phyloP scores from a whole-genome alignment of 306 rosid species.

The Psophocarpus tetragonolobus region DNA sequence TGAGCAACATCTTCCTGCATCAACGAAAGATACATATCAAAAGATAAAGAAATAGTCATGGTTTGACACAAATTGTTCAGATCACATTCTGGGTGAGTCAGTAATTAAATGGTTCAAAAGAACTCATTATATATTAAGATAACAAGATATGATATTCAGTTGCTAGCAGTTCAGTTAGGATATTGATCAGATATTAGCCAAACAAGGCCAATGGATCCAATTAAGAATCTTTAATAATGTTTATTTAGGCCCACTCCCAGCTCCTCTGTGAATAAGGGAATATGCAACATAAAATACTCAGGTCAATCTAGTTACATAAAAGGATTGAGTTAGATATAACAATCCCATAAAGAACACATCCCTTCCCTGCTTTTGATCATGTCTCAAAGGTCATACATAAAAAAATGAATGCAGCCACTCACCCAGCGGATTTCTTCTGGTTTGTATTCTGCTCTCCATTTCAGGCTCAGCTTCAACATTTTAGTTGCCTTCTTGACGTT shows the following conservation, averaged over 20 bases:
- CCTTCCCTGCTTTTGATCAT: neutral
- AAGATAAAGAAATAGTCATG: constrained; percentile 13
- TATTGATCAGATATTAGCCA: constrained; percentile 26
- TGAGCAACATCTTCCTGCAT: constrained; percentile 75
- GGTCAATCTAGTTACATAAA: neutral
- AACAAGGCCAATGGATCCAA: neutral
- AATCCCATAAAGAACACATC: neutral
- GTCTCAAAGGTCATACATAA: neutral
- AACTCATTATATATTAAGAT: neutral
- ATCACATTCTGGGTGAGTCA: constrained; percentile 6
- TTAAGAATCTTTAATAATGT: constrained; percentile 2
- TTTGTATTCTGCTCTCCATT: constrained; percentile 79
- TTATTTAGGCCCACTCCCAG: neutral
- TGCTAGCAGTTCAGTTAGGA: neutral
- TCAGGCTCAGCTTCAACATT: constrained; percentile 78
- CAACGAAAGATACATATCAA: constrained; percentile 15
- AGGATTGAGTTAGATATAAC: neutral
- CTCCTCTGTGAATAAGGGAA: neutral
- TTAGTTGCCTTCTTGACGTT: constrained; percentile 85
- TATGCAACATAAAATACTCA: neutral
- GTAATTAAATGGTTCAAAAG: neutral
- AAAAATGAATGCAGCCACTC: constrained; percentile 26
- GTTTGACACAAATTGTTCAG: constrained; percentile 6
- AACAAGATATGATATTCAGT: neutral
- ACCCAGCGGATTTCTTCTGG: constrained; percentile 97